Conservation (phyloP, 306 rosid genomes). For the Arachis hypogaea region DNA sequence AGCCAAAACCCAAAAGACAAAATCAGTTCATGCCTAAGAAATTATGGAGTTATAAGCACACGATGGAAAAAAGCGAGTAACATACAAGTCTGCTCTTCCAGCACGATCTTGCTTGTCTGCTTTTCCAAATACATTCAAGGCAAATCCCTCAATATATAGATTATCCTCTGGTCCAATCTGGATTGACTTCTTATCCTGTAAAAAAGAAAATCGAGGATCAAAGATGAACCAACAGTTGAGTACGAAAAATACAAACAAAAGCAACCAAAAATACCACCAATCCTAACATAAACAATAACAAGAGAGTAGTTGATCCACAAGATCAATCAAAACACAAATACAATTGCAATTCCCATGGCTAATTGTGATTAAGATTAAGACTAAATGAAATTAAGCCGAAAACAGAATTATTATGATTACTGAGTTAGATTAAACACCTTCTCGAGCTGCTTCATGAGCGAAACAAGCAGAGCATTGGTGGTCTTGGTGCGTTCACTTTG, state of each 20-base stretch:
- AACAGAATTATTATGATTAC: not conserved
- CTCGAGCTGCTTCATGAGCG: slow-evolving; percentile 99
- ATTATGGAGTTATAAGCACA: not conserved
- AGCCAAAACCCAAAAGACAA: slow-evolving; percentile 6
- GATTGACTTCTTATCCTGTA: slow-evolving; percentile 87
- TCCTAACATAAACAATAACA: not conserved
- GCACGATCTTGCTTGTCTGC: slow-evolving; percentile 99
- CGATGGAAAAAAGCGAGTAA: not conserved
- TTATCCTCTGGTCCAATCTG: slow-evolving; percentile 87
- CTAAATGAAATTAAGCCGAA: not conserved
- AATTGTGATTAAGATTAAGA: slow-evolving; percentile 10
- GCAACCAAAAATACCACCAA: slow-evolving; percentile 22
- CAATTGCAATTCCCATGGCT: not conserved
- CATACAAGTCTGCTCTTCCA: slow-evolving; percentile 92
- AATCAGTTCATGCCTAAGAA: slow-evolving; percentile 6
- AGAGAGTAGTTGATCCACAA: not conserved
- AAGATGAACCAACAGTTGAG: not conserved
- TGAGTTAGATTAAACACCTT: slow-evolving; percentile 52
- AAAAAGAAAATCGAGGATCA: not conserved
- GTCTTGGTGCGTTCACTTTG: slow-evolving; percentile 92
- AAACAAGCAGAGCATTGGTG: slow-evolving; percentile 82
- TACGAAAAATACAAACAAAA: not conserved
- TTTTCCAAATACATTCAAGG: slow-evolving; percentile 83
- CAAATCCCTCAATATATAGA: slow-evolving; percentile 92
- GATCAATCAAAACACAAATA: not conserved